A percentile compares a stretch with the other conserved stretches of the same genome.
phyloP scores from a whole-genome alignment of 257 asterid genomes.

The Lantana camara region DNA sequence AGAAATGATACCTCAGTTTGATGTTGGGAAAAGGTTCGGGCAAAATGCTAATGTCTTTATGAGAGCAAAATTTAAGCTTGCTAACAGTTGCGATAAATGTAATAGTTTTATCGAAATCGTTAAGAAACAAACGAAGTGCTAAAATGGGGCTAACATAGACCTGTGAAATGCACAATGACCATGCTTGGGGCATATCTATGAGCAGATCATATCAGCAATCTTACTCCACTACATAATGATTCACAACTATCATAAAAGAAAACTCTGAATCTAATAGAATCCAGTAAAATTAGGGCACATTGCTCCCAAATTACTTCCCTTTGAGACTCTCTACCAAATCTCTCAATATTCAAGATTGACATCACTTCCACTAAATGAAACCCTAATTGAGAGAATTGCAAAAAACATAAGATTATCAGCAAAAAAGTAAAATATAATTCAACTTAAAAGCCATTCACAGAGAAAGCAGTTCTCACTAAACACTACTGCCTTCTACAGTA shows the following conservation, averaged over 20 bases:
- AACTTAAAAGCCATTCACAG: too few species aligned
- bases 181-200: background rate
- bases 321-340: background rate
- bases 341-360: constrained; percentile 1
- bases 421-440: too few species aligned
- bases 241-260: too few species aligned
- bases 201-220: too few species aligned
- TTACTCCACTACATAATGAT: too few species aligned
- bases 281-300: background rate
- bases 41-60: background rate
- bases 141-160: background rate
- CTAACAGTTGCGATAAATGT: background rate
- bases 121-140: background rate
- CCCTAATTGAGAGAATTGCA: background rate
- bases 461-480: too few species aligned
- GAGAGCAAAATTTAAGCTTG: background rate
- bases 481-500: too few species aligned
- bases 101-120: background rate
- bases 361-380: background rate
- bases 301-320: background rate
- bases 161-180: background rate
- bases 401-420: background rate
- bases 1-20: constrained; percentile 63
- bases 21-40: constrained; percentile 21
- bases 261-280: too few species aligned